These are phyloP conservation scores for Melanomma pulvis-pyrius DNA, from an alignment of 495 filamentous ascomycete species.

Conservation along the genomic window DNA sequence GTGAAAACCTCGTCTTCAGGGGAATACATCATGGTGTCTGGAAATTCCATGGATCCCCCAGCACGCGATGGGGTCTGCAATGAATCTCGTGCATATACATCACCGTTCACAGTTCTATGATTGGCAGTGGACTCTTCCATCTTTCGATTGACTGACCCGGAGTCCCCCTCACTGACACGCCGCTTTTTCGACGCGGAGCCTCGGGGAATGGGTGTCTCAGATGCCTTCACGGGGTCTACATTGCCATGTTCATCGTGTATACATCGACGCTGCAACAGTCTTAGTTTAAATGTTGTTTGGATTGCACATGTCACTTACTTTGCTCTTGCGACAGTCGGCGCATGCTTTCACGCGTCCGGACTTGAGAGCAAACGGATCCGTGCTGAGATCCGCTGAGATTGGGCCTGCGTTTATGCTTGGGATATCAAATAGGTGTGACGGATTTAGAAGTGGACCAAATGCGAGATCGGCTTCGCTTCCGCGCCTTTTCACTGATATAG, in stretches of 20 bases:
- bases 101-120: slow-evolving; percentile 4
- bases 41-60: slow-evolving; percentile 61
- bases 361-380: slow-evolving; percentile 42
- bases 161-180: slow-evolving; percentile 49
- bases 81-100: background rate
- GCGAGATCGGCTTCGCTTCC: slow-evolving; percentile 14
- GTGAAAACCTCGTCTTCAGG: background rate
- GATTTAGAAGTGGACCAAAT: background rate
- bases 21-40: background rate
- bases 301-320: slow-evolving; percentile 51
- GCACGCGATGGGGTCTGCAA: slow-evolving; percentile 34
- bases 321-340: slow-evolving; percentile 68
- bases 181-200: slow-evolving; percentile 55
- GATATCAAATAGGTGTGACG: slow-evolving; percentile 13
- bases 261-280: slow-evolving; percentile 59
- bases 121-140: slow-evolving; percentile 28
- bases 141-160: slow-evolving; percentile 13
- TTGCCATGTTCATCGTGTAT: slow-evolving; percentile 68
- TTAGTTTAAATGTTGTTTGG: slow-evolving; percentile 34
- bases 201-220: slow-evolving; percentile 62
- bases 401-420: slow-evolving; percentile 25
- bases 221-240: slow-evolving; percentile 64
- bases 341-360: slow-evolving; percentile 61
- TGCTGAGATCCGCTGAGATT: slow-evolving; percentile 27
- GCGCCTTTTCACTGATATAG: slow-evolving; percentile 6